Evolutionary conservation across 371 early-diverging fungal species (phyloP).

Genomic region (Saksenaea oblongispora): DNA sequence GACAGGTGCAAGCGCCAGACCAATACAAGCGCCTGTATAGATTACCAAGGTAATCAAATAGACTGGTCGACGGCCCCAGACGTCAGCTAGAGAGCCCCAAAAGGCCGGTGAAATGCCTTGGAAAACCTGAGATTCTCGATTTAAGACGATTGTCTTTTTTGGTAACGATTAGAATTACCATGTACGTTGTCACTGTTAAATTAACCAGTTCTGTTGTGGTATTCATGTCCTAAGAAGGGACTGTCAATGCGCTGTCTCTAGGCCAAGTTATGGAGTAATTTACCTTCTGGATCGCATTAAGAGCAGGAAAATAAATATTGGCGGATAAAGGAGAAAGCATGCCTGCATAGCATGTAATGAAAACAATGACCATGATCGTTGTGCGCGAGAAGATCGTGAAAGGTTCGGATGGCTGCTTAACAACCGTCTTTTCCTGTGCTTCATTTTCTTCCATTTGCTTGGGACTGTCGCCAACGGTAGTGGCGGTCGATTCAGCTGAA

Average conservation of each 20-base stretch:
- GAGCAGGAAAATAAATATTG: slow-evolving; percentile 29
- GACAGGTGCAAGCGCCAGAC: slow-evolving; percentile 7
- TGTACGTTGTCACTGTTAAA: slow-evolving; percentile 19
- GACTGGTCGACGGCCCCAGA: slow-evolving; percentile 26
- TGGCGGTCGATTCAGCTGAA: neutral
- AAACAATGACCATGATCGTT: slow-evolving; percentile 8
- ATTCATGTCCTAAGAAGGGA: neutral
- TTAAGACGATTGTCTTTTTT: neutral
- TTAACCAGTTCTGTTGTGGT: slow-evolving; percentile 16
- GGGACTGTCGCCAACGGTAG: neutral
- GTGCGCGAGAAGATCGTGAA: slow-evolving; percentile 12
- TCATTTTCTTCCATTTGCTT: neutral
- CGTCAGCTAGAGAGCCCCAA: slow-evolving; percentile 27
- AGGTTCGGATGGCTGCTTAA: neutral
- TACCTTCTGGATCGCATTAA: slow-evolving; percentile 24
- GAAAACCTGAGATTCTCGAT: slow-evolving; percentile 12
- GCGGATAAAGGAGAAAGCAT: slow-evolving; percentile 25
- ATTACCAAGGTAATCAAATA: slow-evolving; percentile 12
- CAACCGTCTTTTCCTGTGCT: neutral
- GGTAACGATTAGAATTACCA: slow-evolving; percentile 5
- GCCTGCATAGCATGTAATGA: slow-evolving; percentile 23
- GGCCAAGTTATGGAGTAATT: neutral
- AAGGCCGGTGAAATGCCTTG: slow-evolving; percentile 24
- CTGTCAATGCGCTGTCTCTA: neutral
- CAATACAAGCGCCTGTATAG: slow-evolving; percentile 9